Conservation (phyloP, 148 eudicot species). For the Persicaria maculosa region DNA sequence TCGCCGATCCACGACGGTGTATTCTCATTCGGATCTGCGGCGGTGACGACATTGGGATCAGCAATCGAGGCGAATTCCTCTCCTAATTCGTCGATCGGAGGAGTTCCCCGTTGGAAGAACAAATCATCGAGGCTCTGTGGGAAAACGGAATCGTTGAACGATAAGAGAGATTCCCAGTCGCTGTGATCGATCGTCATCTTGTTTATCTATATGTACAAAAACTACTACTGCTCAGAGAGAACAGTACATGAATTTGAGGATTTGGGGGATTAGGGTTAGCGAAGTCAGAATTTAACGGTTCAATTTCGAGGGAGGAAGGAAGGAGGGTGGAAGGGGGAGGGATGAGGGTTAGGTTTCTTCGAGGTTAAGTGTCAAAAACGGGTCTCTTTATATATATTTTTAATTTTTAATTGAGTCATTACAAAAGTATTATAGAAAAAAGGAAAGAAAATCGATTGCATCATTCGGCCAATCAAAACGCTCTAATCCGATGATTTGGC, state of each 20-base stretch:
- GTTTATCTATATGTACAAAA: no score
- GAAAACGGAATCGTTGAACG: conserved; percentile 1
- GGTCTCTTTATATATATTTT: not conserved
- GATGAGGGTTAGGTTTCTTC: not conserved
- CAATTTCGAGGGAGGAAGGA: not conserved
- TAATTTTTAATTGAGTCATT: not conserved
- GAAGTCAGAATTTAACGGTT: not conserved
- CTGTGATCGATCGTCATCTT: conserved; percentile 10
- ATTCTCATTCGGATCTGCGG: conserved; percentile 9
- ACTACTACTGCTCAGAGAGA: not conserved
- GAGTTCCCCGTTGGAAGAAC: conserved; percentile 6
- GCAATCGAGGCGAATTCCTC: conserved; percentile 4
- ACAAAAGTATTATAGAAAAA: not conserved
- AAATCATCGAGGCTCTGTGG: conserved; percentile 10
- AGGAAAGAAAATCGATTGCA: not conserved
- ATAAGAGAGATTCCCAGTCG: not conserved
- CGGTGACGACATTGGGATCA: conserved; percentile 11
- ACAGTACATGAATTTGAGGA: not conserved
- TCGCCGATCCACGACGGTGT: conserved; percentile 31
- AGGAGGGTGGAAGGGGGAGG: not conserved
- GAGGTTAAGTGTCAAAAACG: not conserved
- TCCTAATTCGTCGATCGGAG: not conserved
- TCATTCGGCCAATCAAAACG: conserved; percentile 26
- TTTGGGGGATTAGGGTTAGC: conserved; percentile 9
- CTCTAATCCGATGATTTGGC: conserved; percentile 18